These are phyloP conservation scores for Aspergillus sp. DNA, from an alignment of 2,329 filamentous ascomycete species.

Conservation along the genomic window DNA sequence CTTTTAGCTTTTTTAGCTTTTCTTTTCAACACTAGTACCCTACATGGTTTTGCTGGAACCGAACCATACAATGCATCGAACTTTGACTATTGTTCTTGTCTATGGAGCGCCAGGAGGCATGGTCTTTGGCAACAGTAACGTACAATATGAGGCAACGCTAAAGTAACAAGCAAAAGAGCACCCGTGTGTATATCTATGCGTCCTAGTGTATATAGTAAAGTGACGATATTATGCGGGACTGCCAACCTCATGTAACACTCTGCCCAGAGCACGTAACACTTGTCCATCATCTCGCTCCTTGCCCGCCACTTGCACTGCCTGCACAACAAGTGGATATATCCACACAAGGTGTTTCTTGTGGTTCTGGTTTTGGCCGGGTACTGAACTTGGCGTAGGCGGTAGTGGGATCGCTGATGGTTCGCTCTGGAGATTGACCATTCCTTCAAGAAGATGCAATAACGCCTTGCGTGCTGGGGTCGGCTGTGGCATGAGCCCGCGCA, in stretches of 20 bases:
- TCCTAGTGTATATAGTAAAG: not conserved
- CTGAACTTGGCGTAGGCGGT: constrained; percentile 35
- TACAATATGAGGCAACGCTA: not conserved
- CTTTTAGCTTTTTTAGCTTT: not conserved
- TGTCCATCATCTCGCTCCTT: constrained; percentile 40
- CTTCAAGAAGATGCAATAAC: constrained; percentile 67
- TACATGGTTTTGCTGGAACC: not conserved
- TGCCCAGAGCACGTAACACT: constrained; percentile 52
- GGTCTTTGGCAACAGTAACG: not conserved
- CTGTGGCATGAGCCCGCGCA: constrained; percentile 85
- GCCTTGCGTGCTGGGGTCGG: constrained; percentile 79
- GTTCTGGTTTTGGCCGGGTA: constrained; percentile 43
- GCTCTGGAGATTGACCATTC: constrained; percentile 66
- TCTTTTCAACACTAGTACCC: not conserved
- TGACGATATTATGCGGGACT: constrained; percentile 2
- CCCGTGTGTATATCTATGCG: not conserved
- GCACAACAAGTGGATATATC: constrained; percentile 69
- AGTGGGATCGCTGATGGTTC: constrained; percentile 69
- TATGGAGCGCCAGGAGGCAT: not conserved
- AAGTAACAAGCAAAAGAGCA: not conserved
- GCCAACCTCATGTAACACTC: constrained; percentile 64
- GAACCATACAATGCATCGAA: not conserved
- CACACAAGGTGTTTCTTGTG: constrained; percentile 73
- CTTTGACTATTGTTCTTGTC: not conserved
- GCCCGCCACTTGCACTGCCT: constrained; percentile 38